Percentiles rank a stretch among this genome's conserved stretches.
phyloP scores from a whole-genome alignment of 2,329 filamentous ascomycete genomes.

The Pseudodiploospora longispora region DNA sequence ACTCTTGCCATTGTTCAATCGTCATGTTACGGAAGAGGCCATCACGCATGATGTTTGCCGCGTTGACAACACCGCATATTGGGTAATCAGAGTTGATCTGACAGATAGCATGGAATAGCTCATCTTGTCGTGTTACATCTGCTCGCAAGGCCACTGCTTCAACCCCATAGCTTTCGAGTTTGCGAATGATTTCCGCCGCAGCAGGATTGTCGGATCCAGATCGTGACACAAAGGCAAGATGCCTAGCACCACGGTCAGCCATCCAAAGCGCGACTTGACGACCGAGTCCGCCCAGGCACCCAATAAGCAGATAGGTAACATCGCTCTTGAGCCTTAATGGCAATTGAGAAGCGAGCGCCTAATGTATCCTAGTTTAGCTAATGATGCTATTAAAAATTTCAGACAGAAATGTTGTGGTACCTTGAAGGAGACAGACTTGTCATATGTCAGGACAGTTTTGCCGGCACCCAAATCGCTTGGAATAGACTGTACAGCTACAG shows the following conservation, averaged over 20 bases:
- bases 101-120: constrained; percentile 7
- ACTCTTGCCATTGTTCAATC: too few species aligned
- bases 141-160: constrained; percentile 7
- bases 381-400: neutral
- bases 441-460: too few species aligned
- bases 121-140: constrained; percentile 7
- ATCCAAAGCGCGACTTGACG: constrained; percentile 10
- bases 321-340: neutral
- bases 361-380: too few species aligned
- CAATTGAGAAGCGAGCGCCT: too few species aligned
- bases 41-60: constrained; percentile 19
- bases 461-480: too few species aligned
- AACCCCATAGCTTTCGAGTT: constrained; percentile 13
- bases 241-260: constrained; percentile 14
- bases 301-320: constrained; percentile 14
- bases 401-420: too few species aligned
- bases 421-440: too few species aligned
- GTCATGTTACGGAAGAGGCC: constrained; percentile 17
- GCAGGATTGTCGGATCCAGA: constrained; percentile 13
- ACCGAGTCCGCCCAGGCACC: constrained; percentile 15
- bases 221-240: constrained; percentile 20
- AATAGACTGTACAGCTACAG: too few species aligned
- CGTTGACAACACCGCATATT: constrained; percentile 13
- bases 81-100: constrained; percentile 7
- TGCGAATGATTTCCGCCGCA: constrained; percentile 13